Evolutionary conservation across 2,329 filamentous ascomycete genomes (phyloP), one percentile per base, ranked within the genome.

Genomic region (Aureobasidium sp.): DNA sequence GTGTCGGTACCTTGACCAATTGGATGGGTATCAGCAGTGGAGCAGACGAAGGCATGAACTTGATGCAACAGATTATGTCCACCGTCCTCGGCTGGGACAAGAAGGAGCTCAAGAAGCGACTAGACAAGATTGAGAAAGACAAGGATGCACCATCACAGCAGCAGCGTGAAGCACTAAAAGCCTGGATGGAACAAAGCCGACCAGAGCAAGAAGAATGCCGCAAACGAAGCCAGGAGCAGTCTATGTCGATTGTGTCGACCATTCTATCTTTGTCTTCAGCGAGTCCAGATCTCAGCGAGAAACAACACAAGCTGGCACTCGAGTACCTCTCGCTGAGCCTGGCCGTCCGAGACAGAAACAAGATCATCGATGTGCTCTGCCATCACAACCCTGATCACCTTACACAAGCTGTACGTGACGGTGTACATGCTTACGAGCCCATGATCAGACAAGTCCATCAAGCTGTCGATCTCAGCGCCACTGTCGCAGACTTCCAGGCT

Each of bases 31-130:
- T 90, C 42, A 91, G 87, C 0, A 82, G 83, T 50, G 84, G 84
- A 50, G 82, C 86, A 0, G 85, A 90, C 64, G 88, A 91, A 66
- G 89, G 89, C 50, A 90, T 90, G 87, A 94, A 92, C 69, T 72
- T 93, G 9, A 72, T 94, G 66, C 89, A 93, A 72, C 79, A 81
- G 74, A 91, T 94, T 64, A 85, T 93, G 27, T 88, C 85, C 0
- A 82, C 88, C 4, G 85, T 91, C 0, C 74, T 92, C 11, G 81
- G 82, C 5, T 91, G 87, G 86, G 90, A 94, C 67, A 83, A 83
- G 6, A 77, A 79, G 41, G 88, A 90, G 64, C 87, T 91, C 64
- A 83, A 84, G 63, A 87, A 86, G 71, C 78, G 82, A 1, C 79
- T 81, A 1, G 79, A 85, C 0, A 85, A 82, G 65, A 82, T 91